phyloP scores from a whole-genome alignment of 1,284 basidiomycete species.

The Cutaneotrichosporon sp. region DNA sequence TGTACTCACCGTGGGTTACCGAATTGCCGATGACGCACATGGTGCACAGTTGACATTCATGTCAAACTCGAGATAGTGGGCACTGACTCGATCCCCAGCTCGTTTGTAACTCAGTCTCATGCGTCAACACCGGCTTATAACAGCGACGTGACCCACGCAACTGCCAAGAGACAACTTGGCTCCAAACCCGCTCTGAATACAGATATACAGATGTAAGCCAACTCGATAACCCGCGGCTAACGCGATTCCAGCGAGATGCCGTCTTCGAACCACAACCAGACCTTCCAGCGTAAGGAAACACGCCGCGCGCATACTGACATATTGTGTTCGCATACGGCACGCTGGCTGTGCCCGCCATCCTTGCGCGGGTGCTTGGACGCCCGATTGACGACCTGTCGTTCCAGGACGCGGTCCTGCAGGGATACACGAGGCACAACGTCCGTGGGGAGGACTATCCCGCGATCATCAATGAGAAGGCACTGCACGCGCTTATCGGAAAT shows the following conservation, averaged over 20 bases:
- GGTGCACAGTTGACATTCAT: no score
- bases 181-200: no score
- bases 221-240: no score
- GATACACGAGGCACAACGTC: slow-evolving; percentile 73
- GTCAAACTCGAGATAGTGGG: no score
- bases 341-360: slow-evolving; percentile 68
- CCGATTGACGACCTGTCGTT: slow-evolving; percentile 60
- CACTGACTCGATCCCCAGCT: no score
- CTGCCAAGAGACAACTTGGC: no score
- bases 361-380: slow-evolving; percentile 64
- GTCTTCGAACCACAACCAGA: slow-evolving; percentile 6
- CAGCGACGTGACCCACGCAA: no score
- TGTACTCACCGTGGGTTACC: no score
- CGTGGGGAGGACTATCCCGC: slow-evolving; percentile 71
- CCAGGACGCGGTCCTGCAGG: slow-evolving; percentile 63
- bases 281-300: slow-evolving; percentile 13
- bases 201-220: no score
- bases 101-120: no score
- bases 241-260: slow-evolving; percentile 17
- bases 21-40: no score
- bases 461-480: slow-evolving; percentile 55
- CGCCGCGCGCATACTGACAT: slow-evolving; percentile 3
- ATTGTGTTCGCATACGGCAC: slow-evolving; percentile 85
- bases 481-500: slow-evolving; percentile 12
- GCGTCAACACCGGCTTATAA: no score